Conservation (phyloP, 192 early-diverging fungal species). For the Gamsiella multidivaricata region DNA sequence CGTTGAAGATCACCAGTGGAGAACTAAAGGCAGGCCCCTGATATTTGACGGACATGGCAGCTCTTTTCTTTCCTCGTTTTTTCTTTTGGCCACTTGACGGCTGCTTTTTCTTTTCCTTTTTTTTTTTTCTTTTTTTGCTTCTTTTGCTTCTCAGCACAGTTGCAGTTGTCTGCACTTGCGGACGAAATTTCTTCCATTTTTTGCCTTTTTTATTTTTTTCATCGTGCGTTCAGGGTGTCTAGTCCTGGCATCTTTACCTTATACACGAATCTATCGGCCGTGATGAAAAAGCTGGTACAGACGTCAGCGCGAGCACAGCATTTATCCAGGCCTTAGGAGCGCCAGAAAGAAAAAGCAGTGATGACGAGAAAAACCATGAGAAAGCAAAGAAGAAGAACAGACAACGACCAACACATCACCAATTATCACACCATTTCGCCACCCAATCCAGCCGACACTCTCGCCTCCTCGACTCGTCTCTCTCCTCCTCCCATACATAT, state of each 20-base stretch:
- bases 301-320: constrained; percentile 53
- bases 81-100: not conserved
- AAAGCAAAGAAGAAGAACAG: not conserved
- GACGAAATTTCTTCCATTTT: not conserved
- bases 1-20: not conserved
- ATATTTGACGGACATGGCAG: constrained; percentile 37
- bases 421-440: not conserved
- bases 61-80: constrained; percentile 12
- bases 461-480: not conserved
- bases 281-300: constrained; percentile 57
- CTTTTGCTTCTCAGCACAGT: not conserved
- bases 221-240: not conserved
- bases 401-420: constrained; percentile 3
- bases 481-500: not conserved
- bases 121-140: not conserved
- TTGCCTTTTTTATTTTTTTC: not conserved
- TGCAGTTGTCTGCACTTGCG: not conserved
- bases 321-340: constrained; percentile 40
- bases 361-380: constrained; percentile 39
- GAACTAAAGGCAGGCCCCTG: constrained; percentile 21
- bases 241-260: not conserved
- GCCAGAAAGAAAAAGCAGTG: constrained; percentile 51
- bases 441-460: not conserved
- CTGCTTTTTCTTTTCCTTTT: not conserved
- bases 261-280: constrained; percentile 26